A percentile compares a stretch with the other conserved stretches of the same genome.
phyloP scores from a whole-genome alignment of 805 yeast genomes.

The Yamadazyma scolyti region DNA sequence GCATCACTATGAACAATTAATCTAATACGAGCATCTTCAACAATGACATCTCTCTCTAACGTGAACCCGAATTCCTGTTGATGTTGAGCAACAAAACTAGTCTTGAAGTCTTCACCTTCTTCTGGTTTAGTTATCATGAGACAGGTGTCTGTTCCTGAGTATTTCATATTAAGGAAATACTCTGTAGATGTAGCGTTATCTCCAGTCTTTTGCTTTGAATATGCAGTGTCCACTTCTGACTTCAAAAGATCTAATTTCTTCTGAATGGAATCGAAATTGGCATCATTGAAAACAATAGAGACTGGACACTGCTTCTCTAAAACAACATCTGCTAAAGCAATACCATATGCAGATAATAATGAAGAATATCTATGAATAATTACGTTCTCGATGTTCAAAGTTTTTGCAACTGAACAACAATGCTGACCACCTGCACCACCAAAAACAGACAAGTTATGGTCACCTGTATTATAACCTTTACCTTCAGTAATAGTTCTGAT shows the following conservation, averaged over 20 bases:
- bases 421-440: slow-evolving; percentile 32
- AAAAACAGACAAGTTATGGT: slow-evolving; percentile 25
- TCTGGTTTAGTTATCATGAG: slow-evolving; percentile 50
- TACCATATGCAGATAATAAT: slow-evolving; percentile 25
- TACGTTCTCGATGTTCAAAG: slow-evolving; percentile 19
- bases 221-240: slow-evolving; percentile 33
- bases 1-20: slow-evolving; percentile 59
- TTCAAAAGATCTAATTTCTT: slow-evolving; percentile 44
- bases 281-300: slow-evolving; percentile 16
- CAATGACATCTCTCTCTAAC: slow-evolving; percentile 27
- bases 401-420: slow-evolving; percentile 20
- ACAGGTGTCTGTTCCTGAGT: slow-evolving; percentile 81
- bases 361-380: slow-evolving; percentile 27
- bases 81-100: slow-evolving; percentile 22
- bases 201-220: slow-evolving; percentile 45
- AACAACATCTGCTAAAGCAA: slow-evolving; percentile 24
- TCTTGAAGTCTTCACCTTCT: slow-evolving; percentile 11
- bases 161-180: slow-evolving; percentile 69
- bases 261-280: slow-evolving; percentile 33
- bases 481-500: slow-evolving; percentile 30
- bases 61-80: slow-evolving; percentile 29
- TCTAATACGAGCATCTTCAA: slow-evolving; percentile 32
- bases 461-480: slow-evolving; percentile 20
- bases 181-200: slow-evolving; percentile 48
- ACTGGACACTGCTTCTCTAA: slow-evolving; percentile 30